Base-by-base conservation (phyloP, 176 grass and related monocot species). In the Oryza rufipogon region DNA sequence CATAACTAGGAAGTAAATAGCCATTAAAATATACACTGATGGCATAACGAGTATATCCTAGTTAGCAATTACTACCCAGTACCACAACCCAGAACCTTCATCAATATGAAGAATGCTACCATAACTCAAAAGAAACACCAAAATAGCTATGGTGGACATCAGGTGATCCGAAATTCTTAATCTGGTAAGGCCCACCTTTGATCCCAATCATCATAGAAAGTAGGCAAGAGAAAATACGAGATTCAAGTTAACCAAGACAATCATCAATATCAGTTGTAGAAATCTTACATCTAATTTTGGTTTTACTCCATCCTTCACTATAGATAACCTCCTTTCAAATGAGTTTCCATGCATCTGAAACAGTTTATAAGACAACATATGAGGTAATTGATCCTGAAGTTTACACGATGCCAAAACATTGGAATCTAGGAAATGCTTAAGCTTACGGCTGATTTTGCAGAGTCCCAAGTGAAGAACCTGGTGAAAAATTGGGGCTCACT, bases 271-370 rank as follows among this genome's bases (percentile, higher is more conserved):
- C n/a, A 63, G 64, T 68, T 38, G 70, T 26, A 66, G 19, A 64
- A 70, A 87, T 71, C 78, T 95, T 94, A 99, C 96, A 83, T 94
- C 93, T 92, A 73, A 75, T 89, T 84, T 86, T 79, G 90, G 91
- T 76, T 91, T 92, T 73, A 90, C 84, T 77, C 96, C 96, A 76
- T 96, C 91, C 81, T 79, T 99, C 39, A 99, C 88, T 67, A 99
- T 90, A 81, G 96, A 86, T 69, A 99, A 61, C 86, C 82, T 99
- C 75, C 91, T 92, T 86, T 99, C 91, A 84, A 99, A 99, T 72
- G 96, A 99, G 83, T 99, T 94, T 12, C 96, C 96, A 87, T 92
- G 96, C 93, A 99, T 99, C 96, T 99, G 93, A 86, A 87, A 97
- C 58, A 80, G 77, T 67, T 71, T 47, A 74, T 65, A 86, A 70